Conservation (phyloP, 768 basidiomycete species). For the Mycena pura region DNA sequence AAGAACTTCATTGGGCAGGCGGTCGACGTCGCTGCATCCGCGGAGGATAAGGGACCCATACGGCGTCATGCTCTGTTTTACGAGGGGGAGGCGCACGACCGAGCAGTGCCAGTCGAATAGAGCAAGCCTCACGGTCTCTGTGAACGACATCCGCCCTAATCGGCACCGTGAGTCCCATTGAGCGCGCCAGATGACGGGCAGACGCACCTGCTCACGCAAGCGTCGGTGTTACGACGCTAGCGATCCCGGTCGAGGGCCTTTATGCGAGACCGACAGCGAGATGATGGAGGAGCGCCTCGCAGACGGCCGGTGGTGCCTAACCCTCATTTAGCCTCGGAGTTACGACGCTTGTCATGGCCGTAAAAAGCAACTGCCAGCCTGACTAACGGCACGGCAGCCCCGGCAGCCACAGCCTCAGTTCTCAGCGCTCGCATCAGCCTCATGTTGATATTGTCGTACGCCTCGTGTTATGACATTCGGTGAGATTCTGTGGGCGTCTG, state of each 20-base stretch:
- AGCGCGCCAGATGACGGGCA: background rate
- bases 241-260: constrained; percentile 2
- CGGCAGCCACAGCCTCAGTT: constrained; percentile 2
- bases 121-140: constrained; percentile 11
- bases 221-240: background rate
- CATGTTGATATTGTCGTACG: constrained; percentile 4
- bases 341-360: no score
- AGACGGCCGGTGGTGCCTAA: constrained; percentile 8
- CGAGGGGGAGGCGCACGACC: background rate
- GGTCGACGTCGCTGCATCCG: constrained; percentile 27
- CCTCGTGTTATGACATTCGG: constrained; percentile 18
- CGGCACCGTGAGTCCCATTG: background rate
- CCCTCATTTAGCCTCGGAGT: background rate
- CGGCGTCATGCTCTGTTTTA: constrained; percentile 5
- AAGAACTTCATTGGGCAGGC: constrained; percentile 43
- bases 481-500: constrained; percentile 15
- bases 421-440: constrained; percentile 2
- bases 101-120: constrained; percentile 17
- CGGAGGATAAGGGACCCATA: constrained; percentile 10
- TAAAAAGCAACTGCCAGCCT: background rate
- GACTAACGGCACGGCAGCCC: background rate
- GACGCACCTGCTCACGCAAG: constrained; percentile 3
- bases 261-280: constrained; percentile 15
- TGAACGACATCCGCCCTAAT: constrained; percentile 12
- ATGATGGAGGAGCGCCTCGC: constrained; percentile 21